These are phyloP conservation scores for Aaosphaeria pasadenensis DNA, from an alignment of 2,329 filamentous ascomycete species.

Conservation along the genomic window DNA sequence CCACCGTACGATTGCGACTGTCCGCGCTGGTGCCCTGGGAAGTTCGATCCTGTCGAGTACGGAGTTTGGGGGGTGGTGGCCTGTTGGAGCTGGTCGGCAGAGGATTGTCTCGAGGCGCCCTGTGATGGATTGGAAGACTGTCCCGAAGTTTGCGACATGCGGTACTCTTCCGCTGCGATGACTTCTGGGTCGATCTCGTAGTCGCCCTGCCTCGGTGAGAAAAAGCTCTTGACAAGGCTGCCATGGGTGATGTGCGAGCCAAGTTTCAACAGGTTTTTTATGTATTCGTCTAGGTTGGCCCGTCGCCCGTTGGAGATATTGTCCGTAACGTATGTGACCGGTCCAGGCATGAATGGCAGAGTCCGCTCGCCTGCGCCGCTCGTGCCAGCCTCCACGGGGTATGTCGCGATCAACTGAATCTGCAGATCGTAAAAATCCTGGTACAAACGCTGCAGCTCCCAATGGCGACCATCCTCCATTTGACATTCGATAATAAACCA, in stretches of 20 bases:
- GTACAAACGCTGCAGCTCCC: conserved; percentile 93
- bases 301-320: conserved; percentile 91
- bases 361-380: conserved; percentile 71
- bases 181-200: conserved; percentile 81
- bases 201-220: conserved; percentile 84
- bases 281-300: conserved; percentile 91
- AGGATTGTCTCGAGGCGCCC: conserved; percentile 35
- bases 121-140: conserved; percentile 37
- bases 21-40: conserved; percentile 43
- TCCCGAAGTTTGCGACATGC: conserved; percentile 60
- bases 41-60: conserved; percentile 32
- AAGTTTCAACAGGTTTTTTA: conserved; percentile 84
- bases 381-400: conserved; percentile 89
- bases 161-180: conserved; percentile 64
- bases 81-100: conserved; percentile 34
- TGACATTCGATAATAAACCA: conserved; percentile 96
- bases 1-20: conserved; percentile 34
- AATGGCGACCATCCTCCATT: conserved; percentile 85
- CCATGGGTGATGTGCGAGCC: conserved; percentile 81
- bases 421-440: conserved; percentile 99
- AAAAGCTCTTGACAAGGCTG: conserved; percentile 83
- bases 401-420: conserved; percentile 86
- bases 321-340: conserved; percentile 97
- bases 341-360: conserved; percentile 95
- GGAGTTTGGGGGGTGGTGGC: conserved; percentile 33